Evolutionary conservation across 179 eudicot genomes (phyloP).

Genomic region (Pouteria campechiana): DNA sequence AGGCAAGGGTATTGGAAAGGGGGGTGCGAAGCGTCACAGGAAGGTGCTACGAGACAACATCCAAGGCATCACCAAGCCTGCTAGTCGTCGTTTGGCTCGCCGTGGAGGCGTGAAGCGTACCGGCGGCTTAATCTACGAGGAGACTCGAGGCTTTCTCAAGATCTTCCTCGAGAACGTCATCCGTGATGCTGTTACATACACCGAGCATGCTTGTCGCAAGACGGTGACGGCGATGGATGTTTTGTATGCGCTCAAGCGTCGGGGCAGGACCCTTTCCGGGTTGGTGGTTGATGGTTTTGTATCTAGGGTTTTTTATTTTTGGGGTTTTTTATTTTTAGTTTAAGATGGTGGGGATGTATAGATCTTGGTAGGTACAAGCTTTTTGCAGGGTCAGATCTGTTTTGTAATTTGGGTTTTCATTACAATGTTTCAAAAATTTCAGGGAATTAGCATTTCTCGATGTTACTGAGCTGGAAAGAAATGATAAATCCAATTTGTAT

Average conservation of each 20-base stretch:
- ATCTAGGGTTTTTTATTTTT: too few species aligned
- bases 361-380: too few species aligned
- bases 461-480: too few species aligned
- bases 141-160: conserved; percentile 15
- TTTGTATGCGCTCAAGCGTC: conserved; percentile 23
- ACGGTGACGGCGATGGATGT: conserved; percentile 25
- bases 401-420: too few species aligned
- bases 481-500: too few species aligned
- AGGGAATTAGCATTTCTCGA: too few species aligned
- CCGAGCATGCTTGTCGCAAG: conserved; percentile 22
- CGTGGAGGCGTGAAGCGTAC: conserved; percentile 22
- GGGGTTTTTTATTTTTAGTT: too few species aligned
- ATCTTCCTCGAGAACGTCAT: conserved; percentile 12
- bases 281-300: too few species aligned
- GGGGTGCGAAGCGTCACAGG: conserved; percentile 27
- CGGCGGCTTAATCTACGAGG: conserved; percentile 19
- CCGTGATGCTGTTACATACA: conserved; percentile 16
- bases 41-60: conserved; percentile 26
- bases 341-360: too few species aligned
- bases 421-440: too few species aligned
- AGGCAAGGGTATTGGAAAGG: conserved; percentile 28
- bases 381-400: too few species aligned
- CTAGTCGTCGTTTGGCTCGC: conserved; percentile 14
- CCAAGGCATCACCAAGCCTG: conserved; percentile 24
- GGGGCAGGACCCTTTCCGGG: conserved; percentile 23